Percentiles rank a stretch among this genome's conserved stretches.
These are phyloP conservation scores for Leishmania braziliensis DNA, from an alignment of 208 protist genomes.

Conservation along the genomic window DNA sequence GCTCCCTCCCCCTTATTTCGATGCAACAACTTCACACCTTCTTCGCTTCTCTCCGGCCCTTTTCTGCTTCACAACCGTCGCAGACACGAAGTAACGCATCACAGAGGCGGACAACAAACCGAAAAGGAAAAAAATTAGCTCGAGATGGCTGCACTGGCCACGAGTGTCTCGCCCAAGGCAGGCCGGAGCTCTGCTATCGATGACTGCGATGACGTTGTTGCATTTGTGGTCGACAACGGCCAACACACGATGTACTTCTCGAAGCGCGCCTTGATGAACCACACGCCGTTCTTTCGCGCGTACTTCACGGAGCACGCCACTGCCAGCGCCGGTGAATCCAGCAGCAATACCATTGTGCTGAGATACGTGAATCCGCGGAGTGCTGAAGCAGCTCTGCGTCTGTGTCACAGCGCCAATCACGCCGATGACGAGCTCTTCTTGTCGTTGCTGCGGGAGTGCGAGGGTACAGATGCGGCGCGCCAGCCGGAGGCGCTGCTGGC, in stretches of 20 bases:
- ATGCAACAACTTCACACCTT: neutral
- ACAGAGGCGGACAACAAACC: neutral
- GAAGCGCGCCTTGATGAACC: slow-evolving; percentile 13
- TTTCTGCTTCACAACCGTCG: neutral
- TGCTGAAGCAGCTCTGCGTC: slow-evolving; percentile 35
- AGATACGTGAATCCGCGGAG: slow-evolving; percentile 15
- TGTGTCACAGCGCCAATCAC: slow-evolving; percentile 23
- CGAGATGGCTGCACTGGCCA: neutral
- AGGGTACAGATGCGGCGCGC: neutral
- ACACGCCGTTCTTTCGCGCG: slow-evolving; percentile 18
- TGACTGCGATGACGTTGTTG: slow-evolving; percentile 13
- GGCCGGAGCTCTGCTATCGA: neutral
- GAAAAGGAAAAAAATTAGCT: neutral
- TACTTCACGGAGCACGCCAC: slow-evolving; percentile 16
- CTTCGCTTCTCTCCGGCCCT: neutral
- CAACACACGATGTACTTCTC: slow-evolving; percentile 24
- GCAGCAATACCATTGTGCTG: slow-evolving; percentile 14
- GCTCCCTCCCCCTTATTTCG: neutral
- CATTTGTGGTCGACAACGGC: slow-evolving; percentile 19
- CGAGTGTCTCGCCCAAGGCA: neutral
- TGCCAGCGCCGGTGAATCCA: neutral
- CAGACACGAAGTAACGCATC: neutral
- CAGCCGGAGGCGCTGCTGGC: slow-evolving; percentile 9
- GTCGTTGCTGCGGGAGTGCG: slow-evolving; percentile 12
- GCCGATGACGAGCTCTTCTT: slow-evolving; percentile 31